phyloP scores from a whole-genome alignment of 805 yeast genomes.

The Starmera quercuum region DNA sequence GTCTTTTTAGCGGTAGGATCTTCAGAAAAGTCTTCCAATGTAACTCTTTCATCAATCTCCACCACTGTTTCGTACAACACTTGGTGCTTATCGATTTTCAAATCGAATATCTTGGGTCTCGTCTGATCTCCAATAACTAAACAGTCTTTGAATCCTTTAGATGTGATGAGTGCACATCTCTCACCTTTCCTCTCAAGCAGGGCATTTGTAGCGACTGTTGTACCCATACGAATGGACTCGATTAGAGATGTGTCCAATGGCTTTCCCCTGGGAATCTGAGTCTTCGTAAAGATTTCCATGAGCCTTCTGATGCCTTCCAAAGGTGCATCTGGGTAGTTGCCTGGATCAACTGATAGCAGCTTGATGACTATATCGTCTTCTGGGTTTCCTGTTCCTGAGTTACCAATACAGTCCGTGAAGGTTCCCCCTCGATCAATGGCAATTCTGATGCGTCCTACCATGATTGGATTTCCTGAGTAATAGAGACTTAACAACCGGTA shows the following conservation, averaged over 20 bases:
- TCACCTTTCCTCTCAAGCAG: constrained; percentile 90
- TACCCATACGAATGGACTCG: constrained; percentile 77
- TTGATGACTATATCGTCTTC: constrained; percentile 64
- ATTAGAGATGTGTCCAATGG: constrained; percentile 58
- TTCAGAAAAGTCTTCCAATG: constrained; percentile 73
- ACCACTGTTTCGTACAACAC: constrained; percentile 68
- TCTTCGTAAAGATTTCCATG: constrained; percentile 50
- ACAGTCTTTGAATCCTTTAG: constrained; percentile 83
- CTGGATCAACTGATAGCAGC: constrained; percentile 81
- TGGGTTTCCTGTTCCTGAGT: constrained; percentile 35
- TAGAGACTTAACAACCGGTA: too few species aligned
- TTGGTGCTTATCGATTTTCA: constrained; percentile 64
- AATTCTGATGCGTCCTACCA: constrained; percentile 30
- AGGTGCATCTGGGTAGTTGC: constrained; percentile 85
- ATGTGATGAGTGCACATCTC: constrained; percentile 74
- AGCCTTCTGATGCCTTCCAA: constrained; percentile 83
- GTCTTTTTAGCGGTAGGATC: constrained; percentile 40
- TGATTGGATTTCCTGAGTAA: too few species aligned
- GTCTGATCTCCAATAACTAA: constrained; percentile 85
- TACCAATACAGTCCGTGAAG: constrained; percentile 60
- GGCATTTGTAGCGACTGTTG: constrained; percentile 95
- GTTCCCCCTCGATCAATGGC: constrained; percentile 78
- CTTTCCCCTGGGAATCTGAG: constrained; percentile 47
- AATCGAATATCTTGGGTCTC: constrained; percentile 82
- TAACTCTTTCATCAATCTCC: constrained; percentile 87